Evolutionary conservation across 2,329 filamentous ascomycete genomes (phyloP), one percentile per base, ranked within the genome.

Genomic region (Botryosphaeria agaves): DNA sequence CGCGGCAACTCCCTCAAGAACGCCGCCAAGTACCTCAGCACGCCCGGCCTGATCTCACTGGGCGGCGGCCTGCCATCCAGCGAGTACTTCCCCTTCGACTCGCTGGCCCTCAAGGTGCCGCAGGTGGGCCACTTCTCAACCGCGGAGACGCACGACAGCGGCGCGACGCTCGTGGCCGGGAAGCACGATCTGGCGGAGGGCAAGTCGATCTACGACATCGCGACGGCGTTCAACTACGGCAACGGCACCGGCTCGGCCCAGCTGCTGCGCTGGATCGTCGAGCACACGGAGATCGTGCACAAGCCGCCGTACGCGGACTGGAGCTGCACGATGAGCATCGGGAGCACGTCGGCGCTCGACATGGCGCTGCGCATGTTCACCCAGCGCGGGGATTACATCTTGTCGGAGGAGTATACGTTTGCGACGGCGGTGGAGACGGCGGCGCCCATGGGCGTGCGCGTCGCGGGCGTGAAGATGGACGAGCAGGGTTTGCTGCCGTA

Each of bases 381-480:
- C 41, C 64, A 72, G 34, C 68, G 78, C 5, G 72, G 75, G 1
- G 84, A 95, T 47, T 71, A 73, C 35, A 61, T 95, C 29, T 55
- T 95, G 14, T 85, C 81, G 6, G 89, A 95, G 54, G 78, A 87
- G 47, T 95, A 87, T 54, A 87, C 82, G 23, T 98, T 94, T 57
- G 74, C 78, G 5, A 80, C 80, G 12, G 73, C 75, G 11, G 62
- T 77, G 12, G 73, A 81, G 45, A 72, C 74, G 1, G 72, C 70
- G 1, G 50, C 56, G 17, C 72, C 75, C 0, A 57, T 77, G 41
- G 76, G 76, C 4, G 52, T 77, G 18, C 65, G 63, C 33, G 61
- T 72, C 7, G 58, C 66, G 3, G 67, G 69, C 5, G 56, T 82
- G 5, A 62, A 65, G 34, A 71, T 82, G 58, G 77, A 84, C 43